Base-by-base conservation (phyloP, 2,329 filamentous ascomycete genomes). In the Proliferodiscus dingleyae region DNA sequence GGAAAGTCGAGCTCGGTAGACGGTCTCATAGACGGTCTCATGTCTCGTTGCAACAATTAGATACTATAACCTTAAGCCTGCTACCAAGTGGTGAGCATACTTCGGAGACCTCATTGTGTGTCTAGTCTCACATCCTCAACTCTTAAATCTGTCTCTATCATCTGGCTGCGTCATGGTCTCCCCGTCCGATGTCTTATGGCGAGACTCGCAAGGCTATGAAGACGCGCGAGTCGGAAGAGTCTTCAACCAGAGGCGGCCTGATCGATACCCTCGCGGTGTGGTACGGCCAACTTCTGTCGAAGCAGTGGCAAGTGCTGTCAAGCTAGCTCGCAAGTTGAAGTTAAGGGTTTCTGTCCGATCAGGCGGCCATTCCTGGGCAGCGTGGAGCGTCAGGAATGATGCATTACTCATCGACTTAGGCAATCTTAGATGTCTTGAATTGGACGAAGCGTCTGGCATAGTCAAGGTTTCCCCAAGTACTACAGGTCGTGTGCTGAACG, bases 361-460 rank as follows among this genome's bases (percentile, higher is more conserved):
- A 5, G 73, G 73, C 4, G 73, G 73, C 0, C 73, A 76, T 48
- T 67, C 62, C 47, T 74, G 70, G 68, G 70, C 72, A 1, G 71
- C 66, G 0, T 75, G 72, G 71, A 72, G 68, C 46, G 66, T 75
- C 0, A 64, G 71, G 13, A 68, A 73, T 10, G 63, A 70, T 48
- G 71, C 72, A 0, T 65, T 76, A 32, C 52, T 71, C 3, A 59
- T 71, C 15, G 68, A 71, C 39, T 50, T 71, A 9, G 66, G 64
- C n/a, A 58, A 64, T 2, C 64, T 52, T 9, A 62, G 64, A n/a
- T 45, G 54, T 4, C 54, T 76, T 4, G 56, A 61, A 3, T 65
- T 72, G 5, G 66, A 77, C 45, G 56, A 62, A 11, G 47, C 48
- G 16, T 70, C 63, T 2, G 50, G 49, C 6, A 63, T 72, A 6